Evolutionary conservation across 257 asterid species (phyloP).

Genomic region (Ilex asprella): DNA sequence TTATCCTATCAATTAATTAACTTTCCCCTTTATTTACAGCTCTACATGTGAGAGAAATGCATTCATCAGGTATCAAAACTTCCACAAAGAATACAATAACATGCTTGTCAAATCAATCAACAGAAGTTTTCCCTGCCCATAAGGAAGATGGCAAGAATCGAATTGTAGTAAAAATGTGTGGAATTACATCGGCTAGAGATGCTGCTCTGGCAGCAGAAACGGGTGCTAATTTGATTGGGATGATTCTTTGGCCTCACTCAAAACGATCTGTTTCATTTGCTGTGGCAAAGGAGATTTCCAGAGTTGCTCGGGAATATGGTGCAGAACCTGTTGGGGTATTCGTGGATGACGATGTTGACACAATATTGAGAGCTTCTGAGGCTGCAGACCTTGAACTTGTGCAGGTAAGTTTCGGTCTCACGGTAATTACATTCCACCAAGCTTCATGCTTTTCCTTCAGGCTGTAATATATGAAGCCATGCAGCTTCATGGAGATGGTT

Average conservation of each 20-base stretch:
- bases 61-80: conserved; percentile 15
- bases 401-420: conserved; percentile 43
- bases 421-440: conserved; percentile 7
- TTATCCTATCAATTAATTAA: neutral
- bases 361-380: conserved; percentile 62
- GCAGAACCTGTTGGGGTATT: conserved; percentile 91
- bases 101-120: conserved; percentile 24
- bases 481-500: conserved; percentile 91
- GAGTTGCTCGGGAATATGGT: conserved; percentile 62
- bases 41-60: conserved; percentile 8
- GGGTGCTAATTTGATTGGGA: conserved; percentile 85
- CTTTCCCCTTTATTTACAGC: conserved; percentile 9
- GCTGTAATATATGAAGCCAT: conserved; percentile 7
- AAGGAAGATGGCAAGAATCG: conserved; percentile 23
- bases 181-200: conserved; percentile 78
- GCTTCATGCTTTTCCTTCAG: conserved; percentile 11
- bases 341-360: conserved; percentile 78
- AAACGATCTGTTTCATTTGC: conserved; percentile 68
- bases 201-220: conserved; percentile 94
- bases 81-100: conserved; percentile 23
- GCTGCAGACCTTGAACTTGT: conserved; percentile 76
- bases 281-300: conserved; percentile 83
- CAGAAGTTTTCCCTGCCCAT: conserved; percentile 22
- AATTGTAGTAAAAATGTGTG: conserved; percentile 88
- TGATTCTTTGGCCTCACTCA: conserved; percentile 94